Conservation (phyloP, 2,329 filamentous ascomycete genomes). For the Eutypa lata region DNA sequence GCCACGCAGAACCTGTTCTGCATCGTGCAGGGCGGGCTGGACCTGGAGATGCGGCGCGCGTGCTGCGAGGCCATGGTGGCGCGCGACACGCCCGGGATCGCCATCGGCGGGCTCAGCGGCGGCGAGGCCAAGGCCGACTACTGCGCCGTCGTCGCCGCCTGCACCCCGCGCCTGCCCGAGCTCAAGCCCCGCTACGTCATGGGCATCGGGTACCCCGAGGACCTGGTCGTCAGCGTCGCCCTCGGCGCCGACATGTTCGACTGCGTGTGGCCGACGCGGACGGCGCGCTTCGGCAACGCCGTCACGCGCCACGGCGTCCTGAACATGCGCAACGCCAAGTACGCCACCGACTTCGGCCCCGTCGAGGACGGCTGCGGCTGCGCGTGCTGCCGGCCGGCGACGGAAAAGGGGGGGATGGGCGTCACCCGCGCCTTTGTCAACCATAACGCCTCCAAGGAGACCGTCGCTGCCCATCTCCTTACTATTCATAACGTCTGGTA, state of each 20-base stretch:
- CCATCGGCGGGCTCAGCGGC: slow-evolving; percentile 90
- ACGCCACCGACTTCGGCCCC: slow-evolving; percentile 75
- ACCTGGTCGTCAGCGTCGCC: slow-evolving; percentile 88
- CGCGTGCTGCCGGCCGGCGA: slow-evolving; percentile 70
- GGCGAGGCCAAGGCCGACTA: slow-evolving; percentile 93
- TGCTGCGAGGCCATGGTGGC: slow-evolving; percentile 87
- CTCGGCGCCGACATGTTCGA: slow-evolving; percentile 99
- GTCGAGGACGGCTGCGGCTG: slow-evolving; percentile 83
- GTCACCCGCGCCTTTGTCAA: slow-evolving; percentile 88
- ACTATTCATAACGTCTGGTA: slow-evolving; percentile 97
- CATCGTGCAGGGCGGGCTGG: slow-evolving; percentile 94
- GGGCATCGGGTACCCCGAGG: slow-evolving; percentile 97
- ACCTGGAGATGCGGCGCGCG: slow-evolving; percentile 77
- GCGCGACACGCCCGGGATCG: slow-evolving; percentile 90
- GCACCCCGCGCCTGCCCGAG: slow-evolving; percentile 80
- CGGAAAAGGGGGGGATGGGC: slow-evolving; percentile 67
- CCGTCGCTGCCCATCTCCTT: slow-evolving; percentile 77
- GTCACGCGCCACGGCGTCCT: slow-evolving; percentile 78
- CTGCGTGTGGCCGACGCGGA: slow-evolving; percentile 97
- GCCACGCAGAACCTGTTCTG: slow-evolving; percentile 91
- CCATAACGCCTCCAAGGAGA: slow-evolving; percentile 92
- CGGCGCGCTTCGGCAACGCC: slow-evolving; percentile 93
- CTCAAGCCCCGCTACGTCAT: slow-evolving; percentile 98
- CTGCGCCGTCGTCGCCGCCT: slow-evolving; percentile 84
- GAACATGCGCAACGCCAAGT: slow-evolving; percentile 76